These are phyloP conservation scores for Daldinia childiae DNA, from an alignment of 495 filamentous ascomycete genomes.

Conservation along the genomic window DNA sequence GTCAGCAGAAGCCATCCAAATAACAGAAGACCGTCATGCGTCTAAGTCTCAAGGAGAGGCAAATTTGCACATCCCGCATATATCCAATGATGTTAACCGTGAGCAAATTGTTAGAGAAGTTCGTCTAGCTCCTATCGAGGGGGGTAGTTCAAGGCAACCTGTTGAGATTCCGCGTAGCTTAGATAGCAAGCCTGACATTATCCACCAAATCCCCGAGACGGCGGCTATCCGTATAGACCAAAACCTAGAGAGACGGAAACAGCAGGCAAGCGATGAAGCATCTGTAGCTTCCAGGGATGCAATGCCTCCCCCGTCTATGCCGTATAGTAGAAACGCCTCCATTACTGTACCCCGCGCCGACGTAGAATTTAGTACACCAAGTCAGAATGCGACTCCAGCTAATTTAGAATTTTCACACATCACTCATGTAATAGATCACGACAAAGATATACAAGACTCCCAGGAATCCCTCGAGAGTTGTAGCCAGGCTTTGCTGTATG, in stretches of 20 bases:
- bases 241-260: neutral
- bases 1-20: neutral
- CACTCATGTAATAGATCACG: neutral
- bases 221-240: neutral
- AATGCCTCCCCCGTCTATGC: constrained; percentile 46
- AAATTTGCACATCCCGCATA: neutral
- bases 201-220: neutral
- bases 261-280: constrained; percentile 9
- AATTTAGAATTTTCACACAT: neutral
- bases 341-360: neutral
- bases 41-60: neutral
- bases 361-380: neutral
- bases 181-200: neutral
- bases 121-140: constrained; percentile 6
- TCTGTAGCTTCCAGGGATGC: constrained; percentile 37
- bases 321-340: constrained; percentile 10
- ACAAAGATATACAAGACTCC: neutral
- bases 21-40: neutral
- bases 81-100: constrained; percentile 11
- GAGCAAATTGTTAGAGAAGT: constrained; percentile 16
- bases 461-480: neutral
- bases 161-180: neutral
- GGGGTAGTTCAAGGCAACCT: neutral
- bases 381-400: neutral
- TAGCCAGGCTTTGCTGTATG: constrained; percentile 6